Base-by-base conservation (phyloP, 2,329 filamentous ascomycete species). In the Claviceps pazoutovae region DNA sequence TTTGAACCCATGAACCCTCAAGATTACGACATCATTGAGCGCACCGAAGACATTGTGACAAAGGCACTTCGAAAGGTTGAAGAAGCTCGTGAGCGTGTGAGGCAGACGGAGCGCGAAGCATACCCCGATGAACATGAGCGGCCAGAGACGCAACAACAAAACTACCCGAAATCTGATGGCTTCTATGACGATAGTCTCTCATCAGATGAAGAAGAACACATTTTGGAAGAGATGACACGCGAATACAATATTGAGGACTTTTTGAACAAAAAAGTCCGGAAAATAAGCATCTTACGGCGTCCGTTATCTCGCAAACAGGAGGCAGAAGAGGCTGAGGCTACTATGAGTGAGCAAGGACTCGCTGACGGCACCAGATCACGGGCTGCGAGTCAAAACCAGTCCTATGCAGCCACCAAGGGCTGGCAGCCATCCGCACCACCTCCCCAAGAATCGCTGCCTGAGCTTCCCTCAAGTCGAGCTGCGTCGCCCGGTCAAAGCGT, bases 181-280 rank as follows among this genome's bases (percentile, higher is more conserved):
- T 79, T 80, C 53, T 83, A 84, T 57, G 74, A 82, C 19, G 82
- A 78, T 9, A 74, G 78, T 54, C 49, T 54, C 13, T 80, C 81
- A 34, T 81, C 79, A 0, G 80, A 81, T 2, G 83, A 89, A 51
- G 86, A 90, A 62, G 86, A 90, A 62, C 76, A 83, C 37, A 76
- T 89, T 50, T 67, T 96, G 48, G 91, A 96, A 55, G 88, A 95
- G 64, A 88, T 97, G 77, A 89, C 87, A 0, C 81, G 79, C 56
- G 88, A 86, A 50, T 91, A 89, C 65, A 79, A 83, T 51, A 82
- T 93, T 61, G 87, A 91, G 52, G 85, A 90, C 52, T 94, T 94
- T 61, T 78, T 87, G 53, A 86, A 90, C 62, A 55, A 53, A 17
- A 50, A 55, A 14, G 55, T 55, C 14, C 49, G 52, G 76, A 87